These are phyloP conservation scores for Mortierella sp. DNA, from an alignment of 371 early-diverging fungal genomes.

Conservation along the genomic window DNA sequence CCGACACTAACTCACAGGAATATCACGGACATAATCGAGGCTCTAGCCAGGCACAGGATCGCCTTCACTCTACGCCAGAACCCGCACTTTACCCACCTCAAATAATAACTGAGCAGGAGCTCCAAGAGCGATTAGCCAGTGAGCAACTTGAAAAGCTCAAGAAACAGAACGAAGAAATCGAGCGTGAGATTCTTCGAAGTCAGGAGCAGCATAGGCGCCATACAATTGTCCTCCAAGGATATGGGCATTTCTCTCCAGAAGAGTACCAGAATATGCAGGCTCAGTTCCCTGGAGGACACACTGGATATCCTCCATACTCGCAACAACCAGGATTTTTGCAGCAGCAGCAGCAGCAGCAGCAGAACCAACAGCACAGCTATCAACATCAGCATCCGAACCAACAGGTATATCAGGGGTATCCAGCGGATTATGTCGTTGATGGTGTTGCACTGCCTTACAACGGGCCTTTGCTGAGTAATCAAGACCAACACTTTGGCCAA, in stretches of 20 bases:
- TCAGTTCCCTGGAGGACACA: slow-evolving; percentile 14
- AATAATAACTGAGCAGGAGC: slow-evolving; percentile 38
- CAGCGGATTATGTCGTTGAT: slow-evolving; percentile 8
- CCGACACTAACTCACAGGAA: slow-evolving; percentile 11
- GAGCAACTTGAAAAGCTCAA: slow-evolving; percentile 42
- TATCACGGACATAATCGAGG: slow-evolving; percentile 12
- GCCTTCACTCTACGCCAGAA: slow-evolving; percentile 16
- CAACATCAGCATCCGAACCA: slow-evolving; percentile 18
- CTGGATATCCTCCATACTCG: slow-evolving; percentile 8
- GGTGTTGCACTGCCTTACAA: neutral
- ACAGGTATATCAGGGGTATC: slow-evolving; percentile 26
- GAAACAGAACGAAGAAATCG: slow-evolving; percentile 36
- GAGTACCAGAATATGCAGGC: slow-evolving; percentile 13
- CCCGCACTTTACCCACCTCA: slow-evolving; percentile 44
- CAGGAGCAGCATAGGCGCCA: slow-evolving; percentile 23
- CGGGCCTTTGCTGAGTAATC: slow-evolving; percentile 3
- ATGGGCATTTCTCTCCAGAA: slow-evolving; percentile 13
- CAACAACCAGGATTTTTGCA: slow-evolving; percentile 22
- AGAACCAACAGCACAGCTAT: slow-evolving; percentile 13
- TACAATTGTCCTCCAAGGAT: slow-evolving; percentile 8
- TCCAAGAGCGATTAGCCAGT: slow-evolving; percentile 21
- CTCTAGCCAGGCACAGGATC: slow-evolving; percentile 18
- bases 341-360: slow-evolving; percentile 20
- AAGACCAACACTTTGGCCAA: slow-evolving; percentile 11
- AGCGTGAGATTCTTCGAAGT: slow-evolving; percentile 23